Base-by-base conservation (phyloP, 768 basidiomycete species). In the Hygrocybe punicea region DNA sequence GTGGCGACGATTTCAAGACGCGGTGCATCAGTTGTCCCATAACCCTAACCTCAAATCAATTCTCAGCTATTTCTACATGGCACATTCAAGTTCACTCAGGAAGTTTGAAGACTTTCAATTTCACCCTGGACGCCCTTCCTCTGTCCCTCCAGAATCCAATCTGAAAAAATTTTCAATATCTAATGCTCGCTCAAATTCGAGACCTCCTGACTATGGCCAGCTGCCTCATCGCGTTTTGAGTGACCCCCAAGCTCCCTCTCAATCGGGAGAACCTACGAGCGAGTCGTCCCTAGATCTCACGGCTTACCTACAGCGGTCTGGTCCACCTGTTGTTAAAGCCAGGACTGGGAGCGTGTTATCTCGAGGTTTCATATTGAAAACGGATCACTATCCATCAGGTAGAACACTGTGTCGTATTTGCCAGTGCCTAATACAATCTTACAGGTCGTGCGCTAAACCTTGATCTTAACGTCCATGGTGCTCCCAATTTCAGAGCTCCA, bases 401-500 rank as follows among this genome's bases (percentile, higher is more conserved):
- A 58, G 61, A 37, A 35, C 34, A 8, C 25, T 16, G 7, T 45
- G 14, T 29, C 54, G 42, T 54, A 34, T 24, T 47, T 35, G 24
- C 37, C 11, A 29, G 35, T 29, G 13, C 16, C 45, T 59, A 45
- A 53, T 64, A 25, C 17, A 35, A n/a, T 17, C 45, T 14, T 55
- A 50, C 58, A 93, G 91, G 91, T 42, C 84, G 94, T 60, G 93
- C 93, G 3, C 77, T 94, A 42, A 91, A 96, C 67, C 81, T 98
- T 2, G 93, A 96, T 65, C 79, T 98, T 24, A 92, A 90, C 57
- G 80, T 99, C 8, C 88, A 93, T 66, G 96, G 97, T 34, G 96
- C 96, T 16, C 94, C 96, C 3, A 98, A 98, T 73, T 98, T 98
- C 68, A 79, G 97, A 62, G 85, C 89, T 11, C 89, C 93, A 8